Evolutionary conservation across 768 basidiomycete species (phyloP).

Genomic region (Rhodosporidiobolus odoratus): DNA sequence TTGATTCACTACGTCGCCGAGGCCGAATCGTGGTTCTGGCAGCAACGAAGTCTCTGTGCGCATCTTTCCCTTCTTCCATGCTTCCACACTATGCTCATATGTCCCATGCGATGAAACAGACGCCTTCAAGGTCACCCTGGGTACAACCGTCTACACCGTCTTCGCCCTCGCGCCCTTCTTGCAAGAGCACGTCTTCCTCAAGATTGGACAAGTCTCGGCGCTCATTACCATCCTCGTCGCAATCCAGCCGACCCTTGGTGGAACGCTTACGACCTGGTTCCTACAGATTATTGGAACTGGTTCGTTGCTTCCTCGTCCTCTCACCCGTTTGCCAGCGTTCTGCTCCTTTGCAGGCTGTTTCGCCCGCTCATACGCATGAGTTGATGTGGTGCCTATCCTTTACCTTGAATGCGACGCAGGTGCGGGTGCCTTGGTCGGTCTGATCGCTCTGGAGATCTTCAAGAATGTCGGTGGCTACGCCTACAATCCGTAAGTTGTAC

Average conservation of each 20-base stretch:
- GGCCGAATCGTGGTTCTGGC: conserved; percentile 26
- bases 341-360: too few species aligned
- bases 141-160: conserved; percentile 30
- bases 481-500: conserved; percentile 30
- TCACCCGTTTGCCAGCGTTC: background rate
- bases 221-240: conserved; percentile 36
- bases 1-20: background rate
- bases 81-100: too few species aligned
- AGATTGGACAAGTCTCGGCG: conserved; percentile 20
- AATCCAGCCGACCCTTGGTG: conserved; percentile 27
- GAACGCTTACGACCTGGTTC: conserved; percentile 28
- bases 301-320: background rate
- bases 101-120: background rate
- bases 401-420: background rate
- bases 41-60: conserved; percentile 17
- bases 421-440: conserved; percentile 26
- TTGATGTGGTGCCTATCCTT: too few species aligned
- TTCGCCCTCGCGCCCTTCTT: conserved; percentile 26
- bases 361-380: too few species aligned
- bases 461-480: conserved; percentile 29
- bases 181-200: conserved; percentile 26
- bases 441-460: conserved; percentile 36
- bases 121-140: conserved; percentile 28
- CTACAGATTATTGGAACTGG: conserved; percentile 36
- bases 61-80: too few species aligned